Evolutionary conservation across 2,329 filamentous ascomycete genomes (phyloP).

Genomic region (Apiospora phragmitis): DNA sequence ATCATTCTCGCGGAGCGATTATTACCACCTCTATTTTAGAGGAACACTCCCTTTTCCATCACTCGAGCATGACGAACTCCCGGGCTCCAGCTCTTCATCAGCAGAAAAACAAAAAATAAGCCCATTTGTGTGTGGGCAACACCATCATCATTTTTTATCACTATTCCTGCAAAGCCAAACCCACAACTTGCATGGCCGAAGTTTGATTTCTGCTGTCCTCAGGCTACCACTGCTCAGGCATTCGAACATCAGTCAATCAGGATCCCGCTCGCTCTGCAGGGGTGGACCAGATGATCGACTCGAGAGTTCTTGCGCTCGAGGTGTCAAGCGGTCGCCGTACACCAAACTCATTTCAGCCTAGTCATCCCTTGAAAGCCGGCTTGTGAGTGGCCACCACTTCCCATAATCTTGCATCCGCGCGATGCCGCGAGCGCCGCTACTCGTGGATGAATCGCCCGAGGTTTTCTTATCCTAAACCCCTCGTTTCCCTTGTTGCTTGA

Average conservation of each 20-base stretch:
- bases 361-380: background rate
- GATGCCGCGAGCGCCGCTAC: background rate
- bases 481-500: background rate
- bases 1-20: background rate
- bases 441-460: slow-evolving; percentile 1
- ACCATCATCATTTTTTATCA: background rate
- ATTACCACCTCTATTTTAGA: background rate
- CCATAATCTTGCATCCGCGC: slow-evolving; percentile 1
- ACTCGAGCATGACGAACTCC: background rate
- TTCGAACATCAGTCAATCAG: background rate
- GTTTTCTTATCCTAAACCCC: background rate
- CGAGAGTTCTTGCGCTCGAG: background rate
- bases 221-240: background rate
- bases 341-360: background rate
- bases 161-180: slow-evolving; percentile 3
- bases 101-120: background rate
- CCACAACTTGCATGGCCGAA: slow-evolving; percentile 6
- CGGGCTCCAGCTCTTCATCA: background rate
- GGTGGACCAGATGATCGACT: slow-evolving; percentile 5
- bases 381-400: background rate
- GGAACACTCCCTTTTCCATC: background rate
- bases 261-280: background rate
- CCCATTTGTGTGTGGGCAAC: slow-evolving; percentile 10
- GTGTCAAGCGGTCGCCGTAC: background rate
- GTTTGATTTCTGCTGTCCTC: slow-evolving; percentile 7